These are phyloP conservation scores for Coniella vitis DNA, from an alignment of 2,329 filamentous ascomycete genomes.

Conservation along the genomic window DNA sequence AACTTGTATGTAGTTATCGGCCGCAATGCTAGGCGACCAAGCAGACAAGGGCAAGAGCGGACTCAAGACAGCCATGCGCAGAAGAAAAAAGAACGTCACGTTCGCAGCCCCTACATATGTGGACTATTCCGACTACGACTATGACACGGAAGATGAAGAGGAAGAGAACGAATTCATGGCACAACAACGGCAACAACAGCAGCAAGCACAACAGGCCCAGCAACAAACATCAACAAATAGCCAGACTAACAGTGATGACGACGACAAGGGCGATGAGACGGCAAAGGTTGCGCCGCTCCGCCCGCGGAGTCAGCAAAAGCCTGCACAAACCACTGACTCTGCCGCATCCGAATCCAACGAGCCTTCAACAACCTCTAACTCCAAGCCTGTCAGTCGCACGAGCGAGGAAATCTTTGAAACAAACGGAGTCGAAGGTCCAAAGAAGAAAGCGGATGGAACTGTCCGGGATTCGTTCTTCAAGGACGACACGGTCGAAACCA, in stretches of 20 bases:
- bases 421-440: constrained; percentile 42
- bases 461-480: constrained; percentile 95
- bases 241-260: constrained; percentile 25
- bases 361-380: constrained; percentile 23
- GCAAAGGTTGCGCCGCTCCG: constrained; percentile 52
- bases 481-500: constrained; percentile 89
- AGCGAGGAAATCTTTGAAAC: constrained; percentile 63
- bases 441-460: constrained; percentile 74
- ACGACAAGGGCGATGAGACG: constrained; percentile 38
- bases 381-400: constrained; percentile 29
- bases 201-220: constrained; percentile 21
- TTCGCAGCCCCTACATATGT: constrained; percentile 83
- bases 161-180: constrained; percentile 32
- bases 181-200: constrained; percentile 26
- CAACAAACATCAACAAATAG: constrained; percentile 21
- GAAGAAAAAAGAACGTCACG: constrained; percentile 80
- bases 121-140: constrained; percentile 58
- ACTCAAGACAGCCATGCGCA: constrained; percentile 75
- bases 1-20: constrained; percentile 45
- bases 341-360: constrained; percentile 30
- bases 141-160: constrained; percentile 56
- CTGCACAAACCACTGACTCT: constrained; percentile 26
- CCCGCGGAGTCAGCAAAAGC: constrained; percentile 35
- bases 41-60: constrained; percentile 75
- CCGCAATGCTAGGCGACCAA: constrained; percentile 56